Conservation (phyloP, 2,329 filamentous ascomycete species). For the Aspergillus aculeatus region DNA sequence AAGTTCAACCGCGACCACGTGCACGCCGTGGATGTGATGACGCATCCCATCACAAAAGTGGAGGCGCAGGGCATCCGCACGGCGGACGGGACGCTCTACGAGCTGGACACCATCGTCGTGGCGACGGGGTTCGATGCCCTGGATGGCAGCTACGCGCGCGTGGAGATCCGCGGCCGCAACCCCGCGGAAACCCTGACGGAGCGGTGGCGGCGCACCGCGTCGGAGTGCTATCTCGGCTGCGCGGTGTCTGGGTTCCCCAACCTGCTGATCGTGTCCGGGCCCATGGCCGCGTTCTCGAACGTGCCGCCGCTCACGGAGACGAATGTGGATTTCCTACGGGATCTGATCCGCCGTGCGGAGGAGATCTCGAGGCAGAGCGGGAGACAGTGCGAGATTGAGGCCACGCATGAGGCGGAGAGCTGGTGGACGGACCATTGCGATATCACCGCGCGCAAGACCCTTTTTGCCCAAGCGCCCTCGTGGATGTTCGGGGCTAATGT, state of each 20-base stretch:
- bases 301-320: slow-evolving; percentile 32
- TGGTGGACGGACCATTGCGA: slow-evolving; percentile 5
- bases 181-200: background rate
- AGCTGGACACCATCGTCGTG: slow-evolving; percentile 27
- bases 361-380: background rate
- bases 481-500: background rate
- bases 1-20: slow-evolving; percentile 45
- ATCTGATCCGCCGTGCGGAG: background rate
- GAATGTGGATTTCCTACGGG: slow-evolving; percentile 19
- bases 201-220: slow-evolving; percentile 20
- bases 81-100: slow-evolving; percentile 32
- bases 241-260: slow-evolving; percentile 42
- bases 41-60: slow-evolving; percentile 22
- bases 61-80: slow-evolving; percentile 38
- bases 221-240: slow-evolving; percentile 20
- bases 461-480: background rate
- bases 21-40: slow-evolving; percentile 41
- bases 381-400: slow-evolving; percentile 7
- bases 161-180: slow-evolving; percentile 34
- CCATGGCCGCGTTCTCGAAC: slow-evolving; percentile 38
- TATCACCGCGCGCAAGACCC: background rate
- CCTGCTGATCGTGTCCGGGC: slow-evolving; percentile 44
- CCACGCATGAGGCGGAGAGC: slow-evolving; percentile 1
- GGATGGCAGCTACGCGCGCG: slow-evolving; percentile 36
- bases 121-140: slow-evolving; percentile 35